Evolutionary conservation across 345 rosid species (phyloP).

Genomic region (Eucalyptus curtisii): DNA sequence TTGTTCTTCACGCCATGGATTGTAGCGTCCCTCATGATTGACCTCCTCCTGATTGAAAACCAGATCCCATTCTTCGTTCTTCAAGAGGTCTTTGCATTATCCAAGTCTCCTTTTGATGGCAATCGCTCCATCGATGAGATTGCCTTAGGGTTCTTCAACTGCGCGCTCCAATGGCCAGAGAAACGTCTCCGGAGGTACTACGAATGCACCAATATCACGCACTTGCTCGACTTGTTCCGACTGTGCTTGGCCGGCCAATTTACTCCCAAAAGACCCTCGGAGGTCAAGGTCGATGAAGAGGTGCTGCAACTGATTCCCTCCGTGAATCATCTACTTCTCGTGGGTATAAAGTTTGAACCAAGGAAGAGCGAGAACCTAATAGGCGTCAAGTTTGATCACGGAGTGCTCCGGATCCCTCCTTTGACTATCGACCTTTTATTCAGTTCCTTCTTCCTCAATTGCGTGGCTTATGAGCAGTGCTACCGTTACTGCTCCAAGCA

Average conservation of each 20-base stretch:
- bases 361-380: not conserved
- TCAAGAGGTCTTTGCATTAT: no score
- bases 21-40: no score
- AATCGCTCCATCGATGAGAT: fast-evolving
- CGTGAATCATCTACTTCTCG: not conserved
- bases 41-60: no score
- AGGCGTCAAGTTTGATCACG: not conserved
- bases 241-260: not conserved
- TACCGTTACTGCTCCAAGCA: not conserved
- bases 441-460: not conserved
- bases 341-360: not conserved
- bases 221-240: not conserved
- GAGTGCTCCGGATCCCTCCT: not conserved
- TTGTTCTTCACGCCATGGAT: no score
- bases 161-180: fast-evolving
- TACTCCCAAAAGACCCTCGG: fast-evolving
- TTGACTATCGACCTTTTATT: not conserved
- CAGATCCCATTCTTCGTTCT: no score
- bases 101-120: fast-evolving
- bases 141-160: no score
- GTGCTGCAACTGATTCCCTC: not conserved
- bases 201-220: fast-evolving
- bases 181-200: fast-evolving
- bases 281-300: not conserved
- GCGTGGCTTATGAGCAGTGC: not conserved